A percentile compares a stretch with the other conserved stretches of the same genome.
phyloP scores from a whole-genome alignment of 2,329 filamentous ascomycete genomes.

The Periconia macrospinosa region DNA sequence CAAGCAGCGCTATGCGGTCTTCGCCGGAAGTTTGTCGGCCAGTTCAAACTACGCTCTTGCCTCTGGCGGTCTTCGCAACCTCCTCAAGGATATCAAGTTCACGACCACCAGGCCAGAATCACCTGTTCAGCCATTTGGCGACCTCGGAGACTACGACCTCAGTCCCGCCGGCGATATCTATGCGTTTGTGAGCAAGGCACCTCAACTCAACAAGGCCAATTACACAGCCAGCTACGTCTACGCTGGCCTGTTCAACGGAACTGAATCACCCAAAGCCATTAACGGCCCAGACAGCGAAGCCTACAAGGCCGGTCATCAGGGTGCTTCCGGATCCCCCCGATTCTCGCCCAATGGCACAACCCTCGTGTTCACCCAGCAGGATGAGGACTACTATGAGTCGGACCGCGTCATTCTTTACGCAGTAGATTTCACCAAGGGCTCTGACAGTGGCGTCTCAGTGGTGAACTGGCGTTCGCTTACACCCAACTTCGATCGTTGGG shows the following conservation, averaged over 20 bases:
- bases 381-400: slow-evolving; percentile 72
- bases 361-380: slow-evolving; percentile 76
- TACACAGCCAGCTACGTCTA: slow-evolving; percentile 84
- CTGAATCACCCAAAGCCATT: slow-evolving; percentile 41
- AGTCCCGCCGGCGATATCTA: slow-evolving; percentile 62
- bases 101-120: slow-evolving; percentile 60
- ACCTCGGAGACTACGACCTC: slow-evolving; percentile 75
- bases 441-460: slow-evolving; percentile 17
- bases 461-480: slow-evolving; percentile 37
- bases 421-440: slow-evolving; percentile 27
- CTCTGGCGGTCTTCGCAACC: slow-evolving; percentile 45
- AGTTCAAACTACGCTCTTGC: slow-evolving; percentile 31
- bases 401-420: slow-evolving; percentile 64
- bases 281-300: slow-evolving; percentile 35
- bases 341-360: slow-evolving; percentile 75
- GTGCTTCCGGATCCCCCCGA: slow-evolving; percentile 67
- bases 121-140: slow-evolving; percentile 78
- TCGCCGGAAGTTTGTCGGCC: slow-evolving; percentile 64
- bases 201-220: slow-evolving; percentile 69
- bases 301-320: slow-evolving; percentile 52
- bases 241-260: slow-evolving; percentile 67
- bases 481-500: slow-evolving; percentile 33
- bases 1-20: slow-evolving; percentile 71
- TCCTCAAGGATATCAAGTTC: slow-evolving; percentile 65
- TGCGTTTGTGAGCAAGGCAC: slow-evolving; percentile 73